Evolutionary conservation across 495 filamentous ascomycete species (phyloP).

Genomic region (Neurospora pannonica): DNA sequence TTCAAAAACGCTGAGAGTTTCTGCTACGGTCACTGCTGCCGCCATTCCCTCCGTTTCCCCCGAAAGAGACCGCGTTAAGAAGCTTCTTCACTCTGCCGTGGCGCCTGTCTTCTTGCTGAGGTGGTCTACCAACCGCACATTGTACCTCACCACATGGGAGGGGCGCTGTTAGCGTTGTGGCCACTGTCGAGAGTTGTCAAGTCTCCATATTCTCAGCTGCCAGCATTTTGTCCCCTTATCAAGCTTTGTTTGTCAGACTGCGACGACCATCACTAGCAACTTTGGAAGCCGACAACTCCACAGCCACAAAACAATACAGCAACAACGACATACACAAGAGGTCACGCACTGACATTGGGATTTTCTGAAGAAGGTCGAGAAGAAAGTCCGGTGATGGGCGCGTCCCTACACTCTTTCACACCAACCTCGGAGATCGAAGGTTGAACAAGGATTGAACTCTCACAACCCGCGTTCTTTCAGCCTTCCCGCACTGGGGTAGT

Average conservation of each 20-base stretch:
- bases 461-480: slow-evolving; percentile 15
- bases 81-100: background rate
- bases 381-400: background rate
- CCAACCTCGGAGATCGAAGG: slow-evolving; percentile 5
- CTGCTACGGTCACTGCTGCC: background rate
- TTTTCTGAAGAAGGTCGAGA: background rate
- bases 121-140: background rate
- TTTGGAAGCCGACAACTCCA: background rate
- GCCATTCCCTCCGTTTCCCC: background rate
- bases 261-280: background rate
- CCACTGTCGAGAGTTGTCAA: background rate
- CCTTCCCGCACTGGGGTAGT: slow-evolving; percentile 21
- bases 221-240: background rate
- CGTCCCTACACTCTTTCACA: background rate
- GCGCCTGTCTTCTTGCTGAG: background rate
- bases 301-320: background rate
- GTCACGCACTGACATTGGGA: background rate
- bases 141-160: background rate
- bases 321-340: background rate
- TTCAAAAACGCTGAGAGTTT: background rate
- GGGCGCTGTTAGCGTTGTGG: background rate
- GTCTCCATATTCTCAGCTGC: background rate
- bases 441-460: background rate
- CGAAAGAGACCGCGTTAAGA: background rate
- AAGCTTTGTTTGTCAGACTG: background rate